phyloP scores from a whole-genome alignment of 208 protist genomes.

The Leishmania gerbilli region DNA sequence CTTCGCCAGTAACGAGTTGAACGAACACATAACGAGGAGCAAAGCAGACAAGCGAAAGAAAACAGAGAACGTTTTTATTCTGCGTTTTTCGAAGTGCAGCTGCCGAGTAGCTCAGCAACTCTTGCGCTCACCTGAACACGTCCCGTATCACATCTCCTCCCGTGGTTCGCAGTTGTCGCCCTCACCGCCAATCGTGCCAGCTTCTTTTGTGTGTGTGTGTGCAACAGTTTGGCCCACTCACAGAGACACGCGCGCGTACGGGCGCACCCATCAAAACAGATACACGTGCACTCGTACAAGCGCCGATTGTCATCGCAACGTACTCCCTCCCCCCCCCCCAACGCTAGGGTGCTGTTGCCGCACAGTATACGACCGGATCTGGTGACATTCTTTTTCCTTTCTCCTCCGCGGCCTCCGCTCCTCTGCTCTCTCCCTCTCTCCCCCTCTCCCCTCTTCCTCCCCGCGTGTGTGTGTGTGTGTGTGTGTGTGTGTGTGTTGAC shows the following conservation, averaged over 20 bases:
- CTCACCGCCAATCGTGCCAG: not conserved
- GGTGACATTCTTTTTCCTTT: conserved; percentile 6
- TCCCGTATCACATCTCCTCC: too few species aligned
- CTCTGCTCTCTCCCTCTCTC: conserved; percentile 5
- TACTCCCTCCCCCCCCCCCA: not conserved
- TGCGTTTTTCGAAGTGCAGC: not conserved
- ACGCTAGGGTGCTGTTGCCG: not conserved
- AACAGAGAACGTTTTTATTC: not conserved
- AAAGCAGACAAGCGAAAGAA: not conserved
- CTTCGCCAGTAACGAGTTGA: not conserved
- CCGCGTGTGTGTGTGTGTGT: not conserved
- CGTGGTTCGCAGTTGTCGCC: not conserved
- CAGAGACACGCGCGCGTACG: not conserved
- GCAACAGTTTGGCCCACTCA: not conserved
- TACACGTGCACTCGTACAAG: not conserved
- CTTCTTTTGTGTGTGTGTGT: not conserved
- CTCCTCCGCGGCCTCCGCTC: not conserved
- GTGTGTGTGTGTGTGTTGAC: not conserved
- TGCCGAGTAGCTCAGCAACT: not conserved
- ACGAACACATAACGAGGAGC: not conserved
- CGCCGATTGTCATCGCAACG: not conserved
- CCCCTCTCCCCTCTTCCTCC: not conserved
- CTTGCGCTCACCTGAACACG: not conserved
- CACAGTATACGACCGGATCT: conserved; percentile 16
- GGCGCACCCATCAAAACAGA: not conserved